phyloP scores from a whole-genome alignment of 2,329 filamentous ascomycete genomes.

The Penicillium sp. region DNA sequence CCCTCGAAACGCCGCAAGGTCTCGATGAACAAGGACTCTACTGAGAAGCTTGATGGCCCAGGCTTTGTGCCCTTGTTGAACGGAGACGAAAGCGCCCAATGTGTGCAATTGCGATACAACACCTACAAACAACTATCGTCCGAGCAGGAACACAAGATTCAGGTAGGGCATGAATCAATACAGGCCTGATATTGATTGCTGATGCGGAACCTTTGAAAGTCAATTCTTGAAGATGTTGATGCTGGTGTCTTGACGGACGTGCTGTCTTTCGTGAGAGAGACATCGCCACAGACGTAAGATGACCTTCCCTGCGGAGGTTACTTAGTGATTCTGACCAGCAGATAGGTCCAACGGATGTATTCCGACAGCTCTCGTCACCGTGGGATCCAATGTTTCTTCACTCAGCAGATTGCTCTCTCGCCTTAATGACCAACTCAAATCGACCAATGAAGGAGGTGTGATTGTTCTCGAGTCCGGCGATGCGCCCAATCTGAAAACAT shows the following conservation, averaged over 20 bases:
- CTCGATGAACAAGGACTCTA: constrained; percentile 35
- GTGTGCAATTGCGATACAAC: constrained; percentile 36
- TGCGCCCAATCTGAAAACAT: constrained; percentile 47
- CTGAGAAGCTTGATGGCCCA: constrained; percentile 12
- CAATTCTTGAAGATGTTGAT: constrained; percentile 41
- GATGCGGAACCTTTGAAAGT: constrained; percentile 18
- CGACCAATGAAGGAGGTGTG: constrained; percentile 34
- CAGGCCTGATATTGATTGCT: background rate
- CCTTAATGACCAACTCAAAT: constrained; percentile 36
- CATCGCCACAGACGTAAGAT: constrained; percentile 38
- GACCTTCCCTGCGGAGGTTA: background rate
- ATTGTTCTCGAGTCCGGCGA: constrained; percentile 46
- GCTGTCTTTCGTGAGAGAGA: constrained; percentile 36
- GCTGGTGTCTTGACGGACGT: constrained; percentile 40
- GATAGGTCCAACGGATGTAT: constrained; percentile 41
- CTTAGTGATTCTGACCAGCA: constrained; percentile 11
- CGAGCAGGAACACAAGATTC: constrained; percentile 39
- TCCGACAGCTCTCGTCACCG: constrained; percentile 43
- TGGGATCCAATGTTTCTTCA: constrained; percentile 46
- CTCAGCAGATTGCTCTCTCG: constrained; percentile 39
- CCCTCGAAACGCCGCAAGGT: constrained; percentile 61
- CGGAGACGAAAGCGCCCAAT: constrained; percentile 36
- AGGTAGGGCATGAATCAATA: constrained; percentile 22
- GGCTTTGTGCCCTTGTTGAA: constrained; percentile 42
- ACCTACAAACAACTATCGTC: constrained; percentile 43